Conservation (phyloP, 768 basidiomycete genomes). For the Brasilioporus rufonigricans region DNA sequence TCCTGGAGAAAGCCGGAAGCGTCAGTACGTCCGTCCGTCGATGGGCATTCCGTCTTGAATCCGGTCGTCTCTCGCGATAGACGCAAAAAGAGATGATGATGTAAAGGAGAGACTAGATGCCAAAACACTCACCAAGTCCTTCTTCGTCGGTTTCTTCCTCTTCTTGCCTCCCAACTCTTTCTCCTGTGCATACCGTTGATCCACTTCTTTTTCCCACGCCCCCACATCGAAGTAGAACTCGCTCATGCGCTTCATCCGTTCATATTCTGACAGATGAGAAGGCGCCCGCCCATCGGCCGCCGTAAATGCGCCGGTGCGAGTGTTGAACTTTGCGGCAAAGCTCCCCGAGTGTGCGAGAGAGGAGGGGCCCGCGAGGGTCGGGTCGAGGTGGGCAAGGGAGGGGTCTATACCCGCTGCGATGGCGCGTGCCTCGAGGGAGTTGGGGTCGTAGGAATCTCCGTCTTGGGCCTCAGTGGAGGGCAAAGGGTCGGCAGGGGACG, state of each 20-base stretch:
- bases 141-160: conserved; percentile 76
- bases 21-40: conserved; percentile 27
- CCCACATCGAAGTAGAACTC: conserved; percentile 83
- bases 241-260: conserved; percentile 78
- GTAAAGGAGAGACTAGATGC: conserved; percentile 10
- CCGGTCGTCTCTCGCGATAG: conserved; percentile 19
- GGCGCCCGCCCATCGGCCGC: conserved; percentile 67
- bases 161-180: conserved; percentile 64
- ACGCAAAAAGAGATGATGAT: conserved; percentile 17
- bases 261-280: conserved; percentile 74
- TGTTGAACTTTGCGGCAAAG: conserved; percentile 73
- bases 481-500: conserved; percentile 27
- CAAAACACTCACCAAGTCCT: conserved; percentile 65
- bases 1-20: conserved; percentile 46
- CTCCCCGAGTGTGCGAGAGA: conserved; percentile 38
- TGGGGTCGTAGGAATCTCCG: conserved; percentile 28
- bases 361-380: conserved; percentile 48
- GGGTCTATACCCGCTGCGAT: conserved; percentile 82
- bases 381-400: conserved; percentile 76
- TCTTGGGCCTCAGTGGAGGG: conserved; percentile 16
- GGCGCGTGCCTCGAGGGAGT: conserved; percentile 67
- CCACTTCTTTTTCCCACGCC: conserved; percentile 75
- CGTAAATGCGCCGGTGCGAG: conserved; percentile 76
- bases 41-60: conserved; percentile 18
- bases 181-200: conserved; percentile 41